Evolutionary conservation across 2,329 filamentous ascomycete genomes (phyloP).

Genomic region (Neonectria hederae): DNA sequence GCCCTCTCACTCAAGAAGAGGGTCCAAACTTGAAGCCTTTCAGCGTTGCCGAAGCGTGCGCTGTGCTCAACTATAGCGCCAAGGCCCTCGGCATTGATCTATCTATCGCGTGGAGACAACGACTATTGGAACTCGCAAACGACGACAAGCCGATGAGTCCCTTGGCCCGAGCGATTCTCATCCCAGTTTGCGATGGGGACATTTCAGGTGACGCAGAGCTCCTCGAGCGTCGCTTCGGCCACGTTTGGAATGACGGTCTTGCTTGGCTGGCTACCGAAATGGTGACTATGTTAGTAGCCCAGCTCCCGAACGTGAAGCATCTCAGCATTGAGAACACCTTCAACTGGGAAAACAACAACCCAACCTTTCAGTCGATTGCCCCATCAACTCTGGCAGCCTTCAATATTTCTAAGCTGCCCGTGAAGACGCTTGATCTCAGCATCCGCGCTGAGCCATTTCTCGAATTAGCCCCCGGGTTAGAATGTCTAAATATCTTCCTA

Average conservation of each 20-base stretch:
- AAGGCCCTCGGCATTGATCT: neutral
- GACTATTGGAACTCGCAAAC: neutral
- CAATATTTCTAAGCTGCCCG: neutral
- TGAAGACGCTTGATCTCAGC: slow-evolving; percentile 1
- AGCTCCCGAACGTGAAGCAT: slow-evolving; percentile 1
- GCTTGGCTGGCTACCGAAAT: slow-evolving; percentile 4
- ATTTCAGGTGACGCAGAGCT: neutral
- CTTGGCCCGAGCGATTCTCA: neutral
- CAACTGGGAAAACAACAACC: neutral
- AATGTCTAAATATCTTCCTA: slow-evolving; percentile 1
- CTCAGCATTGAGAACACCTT: neutral
- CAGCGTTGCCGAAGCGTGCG: neutral
- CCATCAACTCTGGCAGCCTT: neutral
- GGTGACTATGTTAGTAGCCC: slow-evolving; percentile 1
- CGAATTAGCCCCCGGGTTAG: slow-evolving; percentile 1
- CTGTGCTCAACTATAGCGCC: neutral
- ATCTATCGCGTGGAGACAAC: neutral
- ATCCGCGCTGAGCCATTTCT: neutral
- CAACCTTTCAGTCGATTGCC: neutral
- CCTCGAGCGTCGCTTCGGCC: no score
- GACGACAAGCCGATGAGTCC: neutral
- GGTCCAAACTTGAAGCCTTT: neutral
- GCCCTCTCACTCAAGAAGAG: neutral
- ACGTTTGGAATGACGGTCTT: neutral
- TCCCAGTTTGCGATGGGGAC: neutral